Evolutionary conservation across 148 eudicot genomes (phyloP).

Genomic region (Salicornia ramosissima): DNA sequence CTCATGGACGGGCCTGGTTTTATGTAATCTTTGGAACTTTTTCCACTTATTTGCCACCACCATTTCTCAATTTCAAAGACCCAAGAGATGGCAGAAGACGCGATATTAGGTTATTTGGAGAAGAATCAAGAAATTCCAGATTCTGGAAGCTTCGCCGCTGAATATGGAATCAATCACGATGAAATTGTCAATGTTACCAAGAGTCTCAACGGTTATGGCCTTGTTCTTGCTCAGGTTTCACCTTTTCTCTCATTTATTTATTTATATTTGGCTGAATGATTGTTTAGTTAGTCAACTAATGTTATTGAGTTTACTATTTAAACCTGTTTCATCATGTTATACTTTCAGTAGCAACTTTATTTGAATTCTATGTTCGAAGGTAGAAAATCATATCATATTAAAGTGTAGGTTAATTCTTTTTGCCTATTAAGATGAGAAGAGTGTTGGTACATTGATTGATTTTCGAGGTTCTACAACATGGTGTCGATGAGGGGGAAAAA

Average conservation of each 20-base stretch:
- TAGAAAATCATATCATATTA: no score
- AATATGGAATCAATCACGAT: conserved; percentile 52
- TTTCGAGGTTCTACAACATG: no score
- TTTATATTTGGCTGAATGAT: not conserved
- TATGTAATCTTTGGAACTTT: no score
- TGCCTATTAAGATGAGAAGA: not conserved
- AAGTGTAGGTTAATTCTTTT: no score
- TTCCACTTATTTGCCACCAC: no score
- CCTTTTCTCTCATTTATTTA: not conserved
- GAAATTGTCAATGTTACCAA: conserved; percentile 69
- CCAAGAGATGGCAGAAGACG: conserved; percentile 63
- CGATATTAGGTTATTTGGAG: conserved; percentile 59
- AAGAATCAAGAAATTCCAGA: conserved; percentile 56
- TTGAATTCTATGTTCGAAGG: no score
- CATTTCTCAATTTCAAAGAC: no score
- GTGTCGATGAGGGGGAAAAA: no score
- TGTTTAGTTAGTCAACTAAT: not conserved
- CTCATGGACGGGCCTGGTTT: no score
- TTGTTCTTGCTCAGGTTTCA: conserved; percentile 67
- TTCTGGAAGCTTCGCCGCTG: conserved; percentile 64
- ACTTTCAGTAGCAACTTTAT: not conserved
- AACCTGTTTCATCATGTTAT: not conserved
- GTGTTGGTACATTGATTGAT: not conserved
- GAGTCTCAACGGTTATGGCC: conserved; percentile 57
- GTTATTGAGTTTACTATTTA: not conserved